Percentiles rank a stretch among this genome's conserved stretches.
These are phyloP conservation scores for Isatis tinctoria DNA, from an alignment of 345 rosid genomes.

Conservation along the genomic window DNA sequence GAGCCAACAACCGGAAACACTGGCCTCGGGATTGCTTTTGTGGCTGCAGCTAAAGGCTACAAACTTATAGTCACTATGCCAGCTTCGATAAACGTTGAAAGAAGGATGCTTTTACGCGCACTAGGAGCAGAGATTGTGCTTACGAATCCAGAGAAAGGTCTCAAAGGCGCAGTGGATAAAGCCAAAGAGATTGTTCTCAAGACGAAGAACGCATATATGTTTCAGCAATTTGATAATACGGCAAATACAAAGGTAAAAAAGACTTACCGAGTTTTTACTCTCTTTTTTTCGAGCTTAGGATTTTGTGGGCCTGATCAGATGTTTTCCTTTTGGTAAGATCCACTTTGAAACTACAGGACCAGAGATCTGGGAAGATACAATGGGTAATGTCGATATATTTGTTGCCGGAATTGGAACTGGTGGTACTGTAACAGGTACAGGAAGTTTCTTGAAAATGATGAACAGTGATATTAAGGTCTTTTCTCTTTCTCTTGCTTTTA, in stretches of 20 bases:
- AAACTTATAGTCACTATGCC: slow-evolving; percentile 88
- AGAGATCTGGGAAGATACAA: slow-evolving; percentile 93
- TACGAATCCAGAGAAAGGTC: slow-evolving; percentile 83
- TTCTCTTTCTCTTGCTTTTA: background rate
- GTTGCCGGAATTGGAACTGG: slow-evolving; percentile 95
- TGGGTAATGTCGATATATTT: slow-evolving; percentile 56
- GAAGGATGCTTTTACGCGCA: slow-evolving; percentile 80
- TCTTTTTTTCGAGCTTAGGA: background rate
- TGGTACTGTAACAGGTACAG: slow-evolving; percentile 84
- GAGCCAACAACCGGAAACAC: slow-evolving; percentile 93
- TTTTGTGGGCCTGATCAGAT: background rate
- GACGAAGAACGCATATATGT: slow-evolving; percentile 70
- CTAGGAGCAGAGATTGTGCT: slow-evolving; percentile 83
- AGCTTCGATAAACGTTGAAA: slow-evolving; percentile 77
- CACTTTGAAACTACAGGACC: slow-evolving; percentile 95
- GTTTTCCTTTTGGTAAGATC: slow-evolving; percentile 42
- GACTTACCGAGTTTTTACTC: background rate
- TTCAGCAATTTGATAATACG: slow-evolving; percentile 74
- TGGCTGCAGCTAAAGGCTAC: slow-evolving; percentile 82
- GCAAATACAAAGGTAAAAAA: slow-evolving; percentile 63
- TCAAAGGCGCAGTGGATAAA: slow-evolving; percentile 80
- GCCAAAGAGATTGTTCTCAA: slow-evolving; percentile 72
- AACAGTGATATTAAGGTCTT: slow-evolving; percentile 60
- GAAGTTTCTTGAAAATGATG: slow-evolving; percentile 78
- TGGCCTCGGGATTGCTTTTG: slow-evolving; percentile 87